A percentile compares a stretch with the other conserved stretches of the same genome.
Conservation (phyloP, 169 alveolate species). For the Plasmodium chabaudi region DNA sequence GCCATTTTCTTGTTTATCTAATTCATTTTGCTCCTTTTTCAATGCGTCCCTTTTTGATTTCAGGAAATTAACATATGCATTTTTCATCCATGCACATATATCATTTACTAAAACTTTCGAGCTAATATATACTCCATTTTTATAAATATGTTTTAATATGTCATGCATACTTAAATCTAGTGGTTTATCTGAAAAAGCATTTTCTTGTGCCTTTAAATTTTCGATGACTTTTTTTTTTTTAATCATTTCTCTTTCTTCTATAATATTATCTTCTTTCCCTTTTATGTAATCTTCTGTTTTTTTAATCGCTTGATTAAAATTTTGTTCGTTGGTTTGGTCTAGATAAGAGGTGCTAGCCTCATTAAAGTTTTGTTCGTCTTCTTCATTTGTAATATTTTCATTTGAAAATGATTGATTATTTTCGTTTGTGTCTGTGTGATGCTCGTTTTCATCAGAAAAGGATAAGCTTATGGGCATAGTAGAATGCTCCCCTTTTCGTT, state of each 20-base stretch:
- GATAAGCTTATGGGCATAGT: not conserved
- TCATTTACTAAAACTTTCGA: constrained; percentile 59
- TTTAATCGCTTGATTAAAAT: constrained; percentile 31
- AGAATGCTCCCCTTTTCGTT: not conserved
- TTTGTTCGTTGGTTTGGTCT: constrained; percentile 5
- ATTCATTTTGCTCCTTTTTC: not conserved
- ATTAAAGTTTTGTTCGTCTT: not conserved
- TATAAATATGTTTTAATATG: constrained; percentile 51
- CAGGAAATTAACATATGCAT: constrained; percentile 7
- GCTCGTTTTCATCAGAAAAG: not conserved
- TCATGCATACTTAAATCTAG: constrained; percentile 59
- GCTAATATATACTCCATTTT: constrained; percentile 5
- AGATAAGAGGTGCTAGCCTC: not conserved
- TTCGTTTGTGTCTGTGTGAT: not conserved
- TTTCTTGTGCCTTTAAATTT: constrained; percentile 48
- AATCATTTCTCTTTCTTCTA: constrained; percentile 57
- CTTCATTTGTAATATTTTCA: not conserved
- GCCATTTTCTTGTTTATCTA: too few species aligned
- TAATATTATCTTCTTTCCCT: constrained; percentile 62
- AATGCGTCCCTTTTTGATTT: not conserved
- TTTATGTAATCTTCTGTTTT: constrained; percentile 47
- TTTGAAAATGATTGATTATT: not conserved
- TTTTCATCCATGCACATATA: constrained; percentile 62
- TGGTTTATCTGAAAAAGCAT: constrained; percentile 43
- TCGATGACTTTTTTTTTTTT: constrained; percentile 53